These are phyloP conservation scores for Ophiostoma himal-ulmi DNA, from an alignment of 2,329 filamentous ascomycete genomes.

Conservation along the genomic window DNA sequence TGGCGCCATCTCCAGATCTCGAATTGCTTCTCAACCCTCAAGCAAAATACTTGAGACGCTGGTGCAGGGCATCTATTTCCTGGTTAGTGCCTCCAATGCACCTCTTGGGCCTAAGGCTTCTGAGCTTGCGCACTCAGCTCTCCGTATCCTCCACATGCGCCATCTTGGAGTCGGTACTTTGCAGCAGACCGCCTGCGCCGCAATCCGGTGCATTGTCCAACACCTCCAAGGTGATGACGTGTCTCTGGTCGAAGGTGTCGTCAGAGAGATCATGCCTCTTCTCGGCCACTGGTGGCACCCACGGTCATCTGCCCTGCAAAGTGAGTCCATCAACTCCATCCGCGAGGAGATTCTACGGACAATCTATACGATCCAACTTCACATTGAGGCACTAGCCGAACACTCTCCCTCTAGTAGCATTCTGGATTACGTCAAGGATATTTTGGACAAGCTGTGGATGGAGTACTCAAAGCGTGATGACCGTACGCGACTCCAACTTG, in stretches of 20 bases:
- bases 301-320: constrained; percentile 56
- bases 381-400: constrained; percentile 52
- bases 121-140: constrained; percentile 49
- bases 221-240: constrained; percentile 64
- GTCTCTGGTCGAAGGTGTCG: constrained; percentile 53
- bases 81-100: constrained; percentile 62
- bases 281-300: constrained; percentile 72
- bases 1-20: constrained; percentile 26
- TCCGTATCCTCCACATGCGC: constrained; percentile 57
- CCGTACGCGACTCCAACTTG: constrained; percentile 67
- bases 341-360: constrained; percentile 73
- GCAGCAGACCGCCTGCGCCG: constrained; percentile 67
- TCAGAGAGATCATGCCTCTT: constrained; percentile 60
- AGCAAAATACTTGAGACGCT: constrained; percentile 46
- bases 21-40: constrained; percentile 30
- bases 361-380: constrained; percentile 59
- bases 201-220: constrained; percentile 65
- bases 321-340: constrained; percentile 47
- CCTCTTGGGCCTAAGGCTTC: constrained; percentile 54
- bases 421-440: constrained; percentile 51
- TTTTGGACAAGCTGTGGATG: constrained; percentile 64
- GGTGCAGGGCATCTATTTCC: constrained; percentile 58
- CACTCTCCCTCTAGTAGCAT: constrained; percentile 39
- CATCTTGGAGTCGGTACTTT: constrained; percentile 54
- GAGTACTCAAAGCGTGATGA: constrained; percentile 72